Evolutionary conservation across 23 red algal genomes (phyloP), one percentile per base, ranked within the genome.

Genomic region (Agarophyton chilense): DNA sequence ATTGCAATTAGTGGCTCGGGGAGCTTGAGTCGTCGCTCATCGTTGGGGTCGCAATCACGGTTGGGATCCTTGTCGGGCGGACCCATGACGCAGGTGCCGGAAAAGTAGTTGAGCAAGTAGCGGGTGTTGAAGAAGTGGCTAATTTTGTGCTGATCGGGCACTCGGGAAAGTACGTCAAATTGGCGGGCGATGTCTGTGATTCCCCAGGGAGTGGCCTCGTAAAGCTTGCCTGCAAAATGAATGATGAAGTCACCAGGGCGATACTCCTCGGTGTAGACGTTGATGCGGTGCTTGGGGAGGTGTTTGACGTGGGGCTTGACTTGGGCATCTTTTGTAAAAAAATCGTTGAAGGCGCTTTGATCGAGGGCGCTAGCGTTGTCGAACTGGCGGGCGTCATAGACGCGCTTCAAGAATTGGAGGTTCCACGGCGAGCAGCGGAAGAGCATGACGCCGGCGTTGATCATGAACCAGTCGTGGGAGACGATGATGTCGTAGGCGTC

Each of bases 181-280:
- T 97, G 95, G 41, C 91, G 95, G 10, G 90, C 90, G 87, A 97
- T 93, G 38, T 91, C 95, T 13, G 80, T 82, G 26, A 91, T 87
- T 19, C 95, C 95, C 75, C 71, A 76, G 39, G 90, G 90, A 13
- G 90, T 94, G n/a, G 95, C 95, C 46, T 97, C 95, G 66, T 97
- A 97, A 40, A 97, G 63, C 52, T 97, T 97, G 31, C 95, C 95
- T 5, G 95, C 95, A 90, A 97, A 88, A 81, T 97, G 95, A 16
- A 97, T 17, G 54, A 97, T 78, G 56, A 97, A 97, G 54, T 97
- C 95, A 4, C 95, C 95, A 7, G 95, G 95, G 26, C 88, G 88
- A 40, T 93, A 93, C 83, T 97, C 95, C 78, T 97, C 95, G 6
- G 91, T 90, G 82, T 97, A 97, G 16, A 97, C 95, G 61, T 97